These are phyloP conservation scores for Brettanomyces anomalus DNA, from an alignment of 805 yeast species.

Conservation along the genomic window DNA sequence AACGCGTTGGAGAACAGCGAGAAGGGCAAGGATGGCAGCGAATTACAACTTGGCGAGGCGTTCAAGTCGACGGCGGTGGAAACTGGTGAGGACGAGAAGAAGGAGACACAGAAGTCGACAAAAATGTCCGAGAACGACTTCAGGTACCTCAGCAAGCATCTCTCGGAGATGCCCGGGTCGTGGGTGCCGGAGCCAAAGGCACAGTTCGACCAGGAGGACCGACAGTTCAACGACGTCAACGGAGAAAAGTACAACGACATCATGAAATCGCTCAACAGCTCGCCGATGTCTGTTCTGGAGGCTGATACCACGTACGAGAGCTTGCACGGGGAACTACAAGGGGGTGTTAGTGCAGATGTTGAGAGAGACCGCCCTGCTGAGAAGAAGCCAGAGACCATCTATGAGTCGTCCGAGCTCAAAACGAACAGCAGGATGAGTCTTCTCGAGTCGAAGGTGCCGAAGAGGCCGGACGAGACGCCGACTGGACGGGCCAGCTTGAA, in stretches of 20 bases:
- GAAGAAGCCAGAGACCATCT: not conserved
- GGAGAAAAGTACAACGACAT: slow-evolving; percentile 8
- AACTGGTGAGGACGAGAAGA: not conserved
- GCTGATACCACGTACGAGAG: slow-evolving; percentile 8
- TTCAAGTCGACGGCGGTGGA: too few relatives aligned
- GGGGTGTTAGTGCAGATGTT: not conserved
- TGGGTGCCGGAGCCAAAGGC: slow-evolving; percentile 16
- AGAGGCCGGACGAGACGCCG: not conserved
- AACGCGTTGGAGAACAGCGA: too few relatives aligned
- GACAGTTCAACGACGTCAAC: not conserved
- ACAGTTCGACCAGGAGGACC: slow-evolving; percentile 6
- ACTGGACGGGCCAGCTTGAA: not conserved
- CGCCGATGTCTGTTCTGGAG: slow-evolving; percentile 9
- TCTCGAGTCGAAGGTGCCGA: slow-evolving; percentile 1
- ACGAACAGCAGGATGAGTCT: not conserved
- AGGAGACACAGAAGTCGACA: not conserved
- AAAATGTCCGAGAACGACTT: slow-evolving; percentile 15
- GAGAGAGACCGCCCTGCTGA: not conserved
- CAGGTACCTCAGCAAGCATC: slow-evolving; percentile 16
- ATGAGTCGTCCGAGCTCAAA: not conserved
- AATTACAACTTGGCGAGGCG: too few relatives aligned
- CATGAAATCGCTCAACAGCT: slow-evolving; percentile 11
- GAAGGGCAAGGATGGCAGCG: too few relatives aligned
- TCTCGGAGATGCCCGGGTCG: slow-evolving; percentile 23
- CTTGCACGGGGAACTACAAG: slow-evolving; percentile 12